Percentiles rank a stretch among this genome's conserved stretches.
Evolutionary conservation across 2,329 filamentous ascomycete species (phyloP).

Genomic region (Sclerotinia borealis): DNA sequence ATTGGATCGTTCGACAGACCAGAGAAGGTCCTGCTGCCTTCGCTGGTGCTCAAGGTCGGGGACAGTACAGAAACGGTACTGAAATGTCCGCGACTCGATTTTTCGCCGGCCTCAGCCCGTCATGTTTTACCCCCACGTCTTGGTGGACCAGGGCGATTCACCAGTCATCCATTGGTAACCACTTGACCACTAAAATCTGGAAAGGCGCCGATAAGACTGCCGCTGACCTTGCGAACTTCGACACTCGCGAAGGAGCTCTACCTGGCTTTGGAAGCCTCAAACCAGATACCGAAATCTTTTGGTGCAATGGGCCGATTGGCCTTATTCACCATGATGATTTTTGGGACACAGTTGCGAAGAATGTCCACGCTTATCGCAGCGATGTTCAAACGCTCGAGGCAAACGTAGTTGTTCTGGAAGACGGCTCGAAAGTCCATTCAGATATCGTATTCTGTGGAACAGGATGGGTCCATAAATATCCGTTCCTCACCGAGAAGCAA

Average conservation of each 20-base stretch:
- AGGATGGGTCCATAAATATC: slow-evolving; percentile 24
- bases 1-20: background rate
- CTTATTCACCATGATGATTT: slow-evolving; percentile 28
- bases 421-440: slow-evolving; percentile 17
- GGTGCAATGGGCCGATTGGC: slow-evolving; percentile 27
- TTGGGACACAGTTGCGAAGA: slow-evolving; percentile 24
- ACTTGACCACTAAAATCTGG: slow-evolving; percentile 22
- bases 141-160: slow-evolving; percentile 16
- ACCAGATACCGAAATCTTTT: slow-evolving; percentile 21
- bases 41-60: background rate
- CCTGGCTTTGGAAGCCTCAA: slow-evolving; percentile 10
- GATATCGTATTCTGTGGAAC: slow-evolving; percentile 29
- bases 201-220: slow-evolving; percentile 20
- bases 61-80: slow-evolving; percentile 7
- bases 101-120: slow-evolving; percentile 13
- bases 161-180: slow-evolving; percentile 15
- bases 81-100: slow-evolving; percentile 21
- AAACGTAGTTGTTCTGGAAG: slow-evolving; percentile 17
- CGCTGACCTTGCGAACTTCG: slow-evolving; percentile 24
- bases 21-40: background rate
- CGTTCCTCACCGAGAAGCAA: slow-evolving; percentile 25
- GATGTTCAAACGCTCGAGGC: slow-evolving; percentile 19
- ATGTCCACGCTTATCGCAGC: slow-evolving; percentile 7
- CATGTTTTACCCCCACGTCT: slow-evolving; percentile 13
- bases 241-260: slow-evolving; percentile 19